Evolutionary conservation across 495 filamentous ascomycete species (phyloP).

Genomic region (Aspergillus coremiiformis): DNA sequence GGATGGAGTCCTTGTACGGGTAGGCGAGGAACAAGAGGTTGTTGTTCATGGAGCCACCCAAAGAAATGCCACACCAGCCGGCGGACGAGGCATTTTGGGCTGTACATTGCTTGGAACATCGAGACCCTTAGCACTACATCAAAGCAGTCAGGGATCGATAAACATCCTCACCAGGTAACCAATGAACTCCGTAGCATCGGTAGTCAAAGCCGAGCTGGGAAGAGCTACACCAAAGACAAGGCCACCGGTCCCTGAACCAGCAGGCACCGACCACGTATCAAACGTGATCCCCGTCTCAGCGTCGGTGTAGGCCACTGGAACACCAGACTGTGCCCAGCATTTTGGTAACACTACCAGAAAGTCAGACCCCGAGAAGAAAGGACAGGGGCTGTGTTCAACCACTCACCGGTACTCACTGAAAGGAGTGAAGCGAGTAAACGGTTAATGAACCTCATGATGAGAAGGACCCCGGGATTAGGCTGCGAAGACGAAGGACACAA

Average conservation of each 20-base stretch:
- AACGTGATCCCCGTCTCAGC: slow-evolving; percentile 13
- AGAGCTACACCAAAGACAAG: slow-evolving; percentile 14
- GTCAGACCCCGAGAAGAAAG: background rate
- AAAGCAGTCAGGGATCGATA: background rate
- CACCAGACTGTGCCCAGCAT: slow-evolving; percentile 3
- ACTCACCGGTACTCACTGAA: slow-evolving; percentile 5
- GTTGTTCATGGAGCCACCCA: slow-evolving; percentile 9
- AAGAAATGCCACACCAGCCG: slow-evolving; percentile 14
- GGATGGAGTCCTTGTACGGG: slow-evolving; percentile 3
- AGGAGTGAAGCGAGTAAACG: background rate
- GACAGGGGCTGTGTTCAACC: background rate
- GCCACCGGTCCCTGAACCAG: background rate
- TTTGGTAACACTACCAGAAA: slow-evolving; percentile 4
- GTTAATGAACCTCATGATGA: slow-evolving; percentile 2
- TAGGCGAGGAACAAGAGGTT: slow-evolving; percentile 12
- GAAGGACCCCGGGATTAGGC: background rate
- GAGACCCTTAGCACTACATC: background rate
- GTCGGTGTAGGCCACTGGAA: slow-evolving; percentile 9
- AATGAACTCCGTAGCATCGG: slow-evolving; percentile 13
- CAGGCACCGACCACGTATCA: slow-evolving; percentile 11
- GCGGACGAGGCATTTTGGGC: slow-evolving; percentile 1
- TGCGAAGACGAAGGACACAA: background rate
- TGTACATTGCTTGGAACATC: slow-evolving; percentile 2
- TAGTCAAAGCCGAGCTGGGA: slow-evolving; percentile 5
- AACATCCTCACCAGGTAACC: slow-evolving; percentile 11